Evolutionary conservation across 768 basidiomycete genomes (phyloP), one percentile per base, ranked within the genome.

Genomic region (Tubosaeta sp.): DNA sequence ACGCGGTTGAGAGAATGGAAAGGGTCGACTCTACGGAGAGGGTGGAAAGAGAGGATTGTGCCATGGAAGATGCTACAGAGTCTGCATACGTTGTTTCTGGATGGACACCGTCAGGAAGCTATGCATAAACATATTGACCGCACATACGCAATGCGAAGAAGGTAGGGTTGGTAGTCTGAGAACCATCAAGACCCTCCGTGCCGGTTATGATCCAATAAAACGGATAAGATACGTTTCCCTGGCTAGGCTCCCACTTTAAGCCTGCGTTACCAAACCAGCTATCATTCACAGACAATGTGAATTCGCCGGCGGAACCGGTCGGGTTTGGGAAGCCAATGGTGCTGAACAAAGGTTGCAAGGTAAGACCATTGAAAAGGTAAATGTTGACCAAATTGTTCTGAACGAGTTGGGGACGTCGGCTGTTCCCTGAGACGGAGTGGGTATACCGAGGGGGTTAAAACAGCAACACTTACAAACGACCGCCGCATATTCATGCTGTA

Each of bases 111-210:
- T 57, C 52, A 62, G 53, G 44, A 55, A 19, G 8, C 32, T 43
- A n/a, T 43, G 14, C 4, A 31, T 43, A 34, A 39, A n/a, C 26
- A 39, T n/a, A 35, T 45, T 14, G 41, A 48, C 1, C n/a, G 22
- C 39, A 89, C 88, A 71, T 67, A 91, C 88, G 93, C 50, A 94
- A 74, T 51, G 87, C 92, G 19, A 71, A 74, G 70, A 95, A 95
- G 1, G 82, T 89, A 12, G 87, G 67, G 60, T 91, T 88, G 8
- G 84, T 79, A 3, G 76, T 68, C 59, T 81, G 76, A 17, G 80
- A 79, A 42, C 82, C 83, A 58, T 82, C 78, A 37, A 89, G 74
- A 46, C 51, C 51, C 9, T 2, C 74, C 68, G 43, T 69, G 59
- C 56, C 82, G 78, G 83, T 85, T 59, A 95, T 76, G 47, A 91